Conservation (phyloP, 768 basidiomycete species). For the Leucocoprinus sp. region DNA sequence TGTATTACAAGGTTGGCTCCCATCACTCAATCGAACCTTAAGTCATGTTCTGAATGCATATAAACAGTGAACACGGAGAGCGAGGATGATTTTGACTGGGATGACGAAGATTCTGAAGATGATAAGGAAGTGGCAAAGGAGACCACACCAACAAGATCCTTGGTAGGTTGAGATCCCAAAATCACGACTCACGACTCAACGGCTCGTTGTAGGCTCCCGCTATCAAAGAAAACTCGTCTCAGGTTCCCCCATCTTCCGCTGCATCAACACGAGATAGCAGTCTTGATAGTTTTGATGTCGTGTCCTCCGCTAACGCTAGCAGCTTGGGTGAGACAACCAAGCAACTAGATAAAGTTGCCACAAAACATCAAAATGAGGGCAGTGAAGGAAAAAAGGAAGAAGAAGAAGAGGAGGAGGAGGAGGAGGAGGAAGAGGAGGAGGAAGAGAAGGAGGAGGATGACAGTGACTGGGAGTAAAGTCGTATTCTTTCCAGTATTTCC, state of each 20-base stretch:
- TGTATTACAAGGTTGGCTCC: slow-evolving; percentile 54
- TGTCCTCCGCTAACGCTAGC: slow-evolving; percentile 47
- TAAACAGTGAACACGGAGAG: slow-evolving; percentile 47
- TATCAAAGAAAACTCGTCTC: slow-evolving; percentile 15
- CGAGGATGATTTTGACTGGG: slow-evolving; percentile 91
- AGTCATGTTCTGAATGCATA: not conserved
- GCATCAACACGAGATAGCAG: slow-evolving; percentile 49
- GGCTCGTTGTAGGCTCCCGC: not conserved
- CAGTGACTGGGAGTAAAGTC: slow-evolving; percentile 58
- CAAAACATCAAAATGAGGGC: not conserved
- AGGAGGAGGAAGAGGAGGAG: slow-evolving; percentile 20
- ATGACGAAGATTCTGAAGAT: slow-evolving; percentile 92
- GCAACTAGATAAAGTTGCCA: slow-evolving; percentile 16
- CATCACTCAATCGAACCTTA: not conserved
- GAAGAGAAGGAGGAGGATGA: slow-evolving; percentile 27
- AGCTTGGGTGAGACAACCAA: slow-evolving; percentile 29
- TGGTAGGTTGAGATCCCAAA: slow-evolving; percentile 12
- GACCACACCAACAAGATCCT: slow-evolving; percentile 6
- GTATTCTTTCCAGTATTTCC: not conserved
- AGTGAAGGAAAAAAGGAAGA: slow-evolving; percentile 20
- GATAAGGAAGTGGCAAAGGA: slow-evolving; percentile 26
- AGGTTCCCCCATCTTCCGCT: slow-evolving; percentile 23
- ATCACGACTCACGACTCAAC: not conserved
- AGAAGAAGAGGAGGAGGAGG: slow-evolving; percentile 19
- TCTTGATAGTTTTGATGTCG: slow-evolving; percentile 62